Percentiles rank a stretch among this genome's conserved stretches.
These are phyloP conservation scores for Tolypocladium guangdongense DNA, from an alignment of 2,329 filamentous ascomycete genomes.

Conservation along the genomic window DNA sequence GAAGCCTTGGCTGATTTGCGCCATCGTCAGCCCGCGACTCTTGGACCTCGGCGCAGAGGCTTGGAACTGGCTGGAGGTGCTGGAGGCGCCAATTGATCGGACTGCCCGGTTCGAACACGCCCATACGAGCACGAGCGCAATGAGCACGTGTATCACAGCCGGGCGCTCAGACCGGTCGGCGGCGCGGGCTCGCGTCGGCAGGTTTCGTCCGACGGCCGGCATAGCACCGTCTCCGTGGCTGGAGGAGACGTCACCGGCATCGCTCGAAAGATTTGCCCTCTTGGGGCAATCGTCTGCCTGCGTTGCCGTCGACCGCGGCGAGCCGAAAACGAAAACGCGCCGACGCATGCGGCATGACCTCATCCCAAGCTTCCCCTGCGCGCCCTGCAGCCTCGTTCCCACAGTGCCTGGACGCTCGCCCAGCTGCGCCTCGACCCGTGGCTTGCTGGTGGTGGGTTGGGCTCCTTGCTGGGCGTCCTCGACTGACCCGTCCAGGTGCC, in stretches of 20 bases:
- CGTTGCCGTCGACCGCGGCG: background rate
- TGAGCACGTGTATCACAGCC: background rate
- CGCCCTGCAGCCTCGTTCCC: background rate
- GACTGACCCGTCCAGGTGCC: background rate
- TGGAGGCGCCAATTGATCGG: background rate
- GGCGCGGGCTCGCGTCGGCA: background rate
- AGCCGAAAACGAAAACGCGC: background rate
- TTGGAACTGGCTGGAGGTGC: background rate
- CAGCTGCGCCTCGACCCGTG: too few species aligned
- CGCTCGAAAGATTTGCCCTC: background rate
- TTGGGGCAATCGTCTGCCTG: background rate
- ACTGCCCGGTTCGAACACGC: background rate
- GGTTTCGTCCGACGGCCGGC: background rate
- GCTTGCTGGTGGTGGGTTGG: constrained; percentile 5
- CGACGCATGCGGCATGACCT: constrained; percentile 1
- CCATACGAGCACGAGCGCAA: background rate
- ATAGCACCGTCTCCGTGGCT: background rate
- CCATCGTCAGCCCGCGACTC: background rate
- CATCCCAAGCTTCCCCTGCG: background rate
- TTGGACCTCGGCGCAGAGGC: background rate
- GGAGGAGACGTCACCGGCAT: background rate
- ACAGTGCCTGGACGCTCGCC: too few species aligned
- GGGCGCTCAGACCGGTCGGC: background rate
- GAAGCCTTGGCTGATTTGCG: background rate
- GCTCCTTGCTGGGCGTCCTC: constrained; percentile 1